phyloP scores from a whole-genome alignment of 2,329 filamentous ascomycete genomes.

The Fusarium incarnatum region DNA sequence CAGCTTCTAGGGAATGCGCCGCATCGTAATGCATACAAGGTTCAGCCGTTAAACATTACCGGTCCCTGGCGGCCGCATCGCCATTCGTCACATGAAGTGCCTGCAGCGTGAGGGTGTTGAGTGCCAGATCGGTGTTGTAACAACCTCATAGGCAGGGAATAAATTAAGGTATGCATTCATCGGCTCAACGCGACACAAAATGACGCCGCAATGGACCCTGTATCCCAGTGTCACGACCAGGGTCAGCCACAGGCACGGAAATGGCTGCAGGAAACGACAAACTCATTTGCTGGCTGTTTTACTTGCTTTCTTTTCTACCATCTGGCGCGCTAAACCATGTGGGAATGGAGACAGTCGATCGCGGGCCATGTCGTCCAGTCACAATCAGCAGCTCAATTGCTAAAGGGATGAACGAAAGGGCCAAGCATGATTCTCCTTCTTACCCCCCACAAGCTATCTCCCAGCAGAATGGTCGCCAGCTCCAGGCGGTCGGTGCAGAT shows the following conservation, averaged over 20 bases:
- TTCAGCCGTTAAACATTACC: conserved; percentile 1
- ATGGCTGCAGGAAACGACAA: conserved; percentile 20
- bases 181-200: conserved; percentile 34
- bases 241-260: conserved; percentile 15
- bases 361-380: conserved; percentile 21
- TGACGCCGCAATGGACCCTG: conserved; percentile 24
- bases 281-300: conserved; percentile 4
- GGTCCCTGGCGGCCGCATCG: not conserved
- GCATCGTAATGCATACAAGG: conserved; percentile 14
- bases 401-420: conserved; percentile 15
- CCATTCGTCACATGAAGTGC: conserved; percentile 22
- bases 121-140: conserved; percentile 2
- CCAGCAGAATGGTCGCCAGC: conserved; percentile 27
- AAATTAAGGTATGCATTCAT: conserved; percentile 24
- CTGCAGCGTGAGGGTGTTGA: conserved; percentile 22
- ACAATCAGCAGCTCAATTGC: conserved; percentile 2
- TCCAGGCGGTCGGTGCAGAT: conserved; percentile 27
- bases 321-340: conserved; percentile 19
- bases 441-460: conserved; percentile 6
- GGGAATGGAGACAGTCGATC: conserved; percentile 31
- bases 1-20: conserved; percentile 6
- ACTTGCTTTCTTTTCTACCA: conserved; percentile 10
- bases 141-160: conserved; percentile 10
- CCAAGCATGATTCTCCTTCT: not conserved
- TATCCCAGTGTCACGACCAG: conserved; percentile 15